These are phyloP conservation scores for Morella rubra DNA, from an alignment of 306 rosid genomes.

Conservation along the genomic window DNA sequence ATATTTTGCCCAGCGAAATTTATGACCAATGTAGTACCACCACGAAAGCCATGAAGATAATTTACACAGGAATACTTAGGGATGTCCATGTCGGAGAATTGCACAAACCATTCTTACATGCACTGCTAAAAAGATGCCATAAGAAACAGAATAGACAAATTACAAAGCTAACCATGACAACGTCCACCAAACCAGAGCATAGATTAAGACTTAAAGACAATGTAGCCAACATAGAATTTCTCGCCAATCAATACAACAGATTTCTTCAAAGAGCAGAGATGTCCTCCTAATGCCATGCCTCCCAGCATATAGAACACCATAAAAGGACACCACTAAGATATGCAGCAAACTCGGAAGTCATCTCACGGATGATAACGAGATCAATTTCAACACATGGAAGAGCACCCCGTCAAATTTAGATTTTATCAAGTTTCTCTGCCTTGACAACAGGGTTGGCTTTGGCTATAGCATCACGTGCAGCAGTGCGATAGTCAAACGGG, in stretches of 20 bases:
- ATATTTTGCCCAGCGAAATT: neutral
- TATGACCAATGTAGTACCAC: slow-evolving; percentile 5
- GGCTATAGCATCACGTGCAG: slow-evolving; percentile 75
- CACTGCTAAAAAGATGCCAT: slow-evolving; percentile 28
- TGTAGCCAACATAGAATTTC: slow-evolving; percentile 52
- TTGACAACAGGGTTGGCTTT: slow-evolving; percentile 88
- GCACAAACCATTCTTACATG: slow-evolving; percentile 37
- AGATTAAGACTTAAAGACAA: slow-evolving; percentile 49
- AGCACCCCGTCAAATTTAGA: slow-evolving; percentile 42
- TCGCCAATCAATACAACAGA: slow-evolving; percentile 60
- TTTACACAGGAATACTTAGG: slow-evolving; percentile 33
- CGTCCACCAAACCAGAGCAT: slow-evolving; percentile 49
- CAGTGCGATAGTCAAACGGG: slow-evolving; percentile 80
- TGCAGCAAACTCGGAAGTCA: slow-evolving; percentile 56
- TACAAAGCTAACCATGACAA: slow-evolving; percentile 44
- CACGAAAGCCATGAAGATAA: slow-evolving; percentile 22
- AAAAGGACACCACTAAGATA: slow-evolving; percentile 50
- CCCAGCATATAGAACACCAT: slow-evolving; percentile 51
- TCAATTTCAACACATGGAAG: slow-evolving; percentile 36
- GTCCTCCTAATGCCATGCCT: slow-evolving; percentile 54
- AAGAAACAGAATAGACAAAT: slow-evolving; percentile 38
- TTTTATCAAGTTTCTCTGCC: slow-evolving; percentile 92
- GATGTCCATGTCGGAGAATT: slow-evolving; percentile 38
- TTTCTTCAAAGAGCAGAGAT: slow-evolving; percentile 57
- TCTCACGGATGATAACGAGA: slow-evolving; percentile 51